Conservation (phyloP, 345 rosid species). For the Theobroma cacao region DNA sequence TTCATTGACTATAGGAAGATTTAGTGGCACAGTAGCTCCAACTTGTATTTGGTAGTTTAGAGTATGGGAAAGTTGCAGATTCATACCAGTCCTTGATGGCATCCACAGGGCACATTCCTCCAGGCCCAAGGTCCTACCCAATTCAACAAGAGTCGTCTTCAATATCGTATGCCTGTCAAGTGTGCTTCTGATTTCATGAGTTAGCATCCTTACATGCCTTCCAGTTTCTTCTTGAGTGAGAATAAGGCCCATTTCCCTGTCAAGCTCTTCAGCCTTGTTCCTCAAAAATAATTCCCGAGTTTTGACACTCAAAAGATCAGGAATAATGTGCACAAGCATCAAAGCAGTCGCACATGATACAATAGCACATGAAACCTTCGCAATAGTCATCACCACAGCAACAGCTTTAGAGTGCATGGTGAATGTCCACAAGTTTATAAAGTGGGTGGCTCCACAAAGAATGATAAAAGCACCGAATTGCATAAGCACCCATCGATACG, state of each 20-base stretch:
- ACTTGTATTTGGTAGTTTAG: constrained; percentile 58
- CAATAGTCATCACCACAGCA: constrained; percentile 76
- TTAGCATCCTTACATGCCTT: constrained; percentile 90
- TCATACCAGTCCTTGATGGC: constrained; percentile 68
- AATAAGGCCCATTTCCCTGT: constrained; percentile 85
- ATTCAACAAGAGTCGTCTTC: constrained; percentile 86
- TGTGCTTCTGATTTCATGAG: constrained; percentile 93
- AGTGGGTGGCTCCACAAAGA: constrained; percentile 94
- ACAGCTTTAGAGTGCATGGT: constrained; percentile 76
- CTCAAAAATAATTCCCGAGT: constrained; percentile 77
- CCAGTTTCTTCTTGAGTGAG: constrained; percentile 93
- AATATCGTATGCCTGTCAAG: constrained; percentile 82
- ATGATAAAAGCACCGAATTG: constrained; percentile 95
- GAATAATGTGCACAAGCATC: constrained; percentile 89
- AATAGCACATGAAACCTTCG: constrained; percentile 80
- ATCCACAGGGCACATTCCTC: constrained; percentile 97
- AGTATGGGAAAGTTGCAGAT: constrained; percentile 75
- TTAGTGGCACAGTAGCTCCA: constrained; percentile 60
- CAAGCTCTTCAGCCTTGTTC: constrained; percentile 85
- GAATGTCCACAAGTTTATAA: constrained; percentile 86
- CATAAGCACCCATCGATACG: constrained; percentile 95
- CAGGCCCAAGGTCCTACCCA: constrained; percentile 72
- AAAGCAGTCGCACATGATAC: constrained; percentile 89
- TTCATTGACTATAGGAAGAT: constrained; percentile 54
- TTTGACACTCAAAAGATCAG: constrained; percentile 79